These are phyloP conservation scores for Zizania latifolia DNA, from an alignment of 176 grass and related monocot species.

Conservation along the genomic window DNA sequence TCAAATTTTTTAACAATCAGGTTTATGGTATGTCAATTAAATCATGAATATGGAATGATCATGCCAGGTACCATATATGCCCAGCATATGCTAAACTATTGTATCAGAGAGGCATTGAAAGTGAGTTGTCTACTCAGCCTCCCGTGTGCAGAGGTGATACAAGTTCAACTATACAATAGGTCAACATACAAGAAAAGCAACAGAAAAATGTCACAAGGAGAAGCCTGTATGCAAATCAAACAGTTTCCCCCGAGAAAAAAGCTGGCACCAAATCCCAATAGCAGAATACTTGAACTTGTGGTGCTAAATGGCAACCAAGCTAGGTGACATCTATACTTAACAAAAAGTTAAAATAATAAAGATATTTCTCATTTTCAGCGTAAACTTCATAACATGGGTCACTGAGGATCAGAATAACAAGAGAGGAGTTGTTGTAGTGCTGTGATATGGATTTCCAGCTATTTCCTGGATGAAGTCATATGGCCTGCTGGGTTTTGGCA, in stretches of 20 bases:
- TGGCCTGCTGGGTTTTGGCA: background rate
- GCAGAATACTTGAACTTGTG: background rate
- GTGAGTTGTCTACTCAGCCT: background rate
- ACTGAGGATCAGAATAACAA: no score
- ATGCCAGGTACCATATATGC: background rate
- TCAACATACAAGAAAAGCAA: background rate
- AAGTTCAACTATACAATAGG: background rate
- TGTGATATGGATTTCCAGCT: background rate
- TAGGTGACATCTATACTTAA: background rate
- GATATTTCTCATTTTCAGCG: no score
- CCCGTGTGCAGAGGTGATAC: background rate
- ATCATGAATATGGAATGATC: constrained; percentile 4
- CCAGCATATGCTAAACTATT: background rate
- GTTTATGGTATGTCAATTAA: background rate
- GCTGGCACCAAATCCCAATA: background rate
- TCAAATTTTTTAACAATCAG: background rate
- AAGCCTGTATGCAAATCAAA: background rate
- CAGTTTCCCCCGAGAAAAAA: background rate
- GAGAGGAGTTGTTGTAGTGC: background rate
- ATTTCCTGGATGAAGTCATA: background rate
- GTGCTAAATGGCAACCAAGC: background rate
- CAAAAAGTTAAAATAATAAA: no score
- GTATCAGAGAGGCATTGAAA: background rate
- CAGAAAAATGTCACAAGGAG: background rate
- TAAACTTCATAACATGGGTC: no score